A percentile compares a stretch with the other conserved stretches of the same genome.
These are phyloP conservation scores for Priceomyces medius DNA, from an alignment of 805 yeast genomes.

Conservation along the genomic window DNA sequence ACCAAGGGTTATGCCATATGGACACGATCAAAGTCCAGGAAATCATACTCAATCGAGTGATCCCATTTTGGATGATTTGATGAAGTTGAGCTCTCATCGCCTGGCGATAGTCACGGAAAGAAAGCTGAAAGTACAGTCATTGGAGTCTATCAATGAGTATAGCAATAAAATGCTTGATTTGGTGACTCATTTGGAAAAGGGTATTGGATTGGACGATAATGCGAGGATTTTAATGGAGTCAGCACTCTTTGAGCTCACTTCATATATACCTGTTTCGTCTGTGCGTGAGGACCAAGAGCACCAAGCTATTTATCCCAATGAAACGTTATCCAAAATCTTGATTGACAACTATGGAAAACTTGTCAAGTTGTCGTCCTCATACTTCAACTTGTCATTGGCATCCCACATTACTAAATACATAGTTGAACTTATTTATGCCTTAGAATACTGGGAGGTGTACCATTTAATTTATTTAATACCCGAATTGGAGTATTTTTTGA, in stretches of 20 bases:
- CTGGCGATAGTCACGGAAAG: conserved; percentile 8
- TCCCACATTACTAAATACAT: conserved; percentile 39
- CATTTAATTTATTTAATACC: conserved; percentile 36
- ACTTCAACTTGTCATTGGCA: conserved; percentile 38
- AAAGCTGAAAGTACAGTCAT: neutral
- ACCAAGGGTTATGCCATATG: conserved; percentile 13
- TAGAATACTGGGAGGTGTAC: conserved; percentile 46
- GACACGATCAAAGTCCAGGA: conserved; percentile 2
- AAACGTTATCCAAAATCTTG: conserved; percentile 33
- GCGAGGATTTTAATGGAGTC: conserved; percentile 29
- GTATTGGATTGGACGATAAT: conserved; percentile 27
- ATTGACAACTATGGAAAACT: conserved; percentile 38
- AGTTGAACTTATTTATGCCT: conserved; percentile 36
- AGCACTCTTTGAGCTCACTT: conserved; percentile 23
- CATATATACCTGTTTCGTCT: conserved; percentile 24
- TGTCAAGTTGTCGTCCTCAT: conserved; percentile 29
- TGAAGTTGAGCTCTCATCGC: conserved; percentile 29
- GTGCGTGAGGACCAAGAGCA: neutral
- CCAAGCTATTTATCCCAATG: conserved; percentile 30
- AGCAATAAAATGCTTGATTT: conserved; percentile 32
- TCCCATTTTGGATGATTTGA: conserved; percentile 32
- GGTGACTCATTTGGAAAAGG: conserved; percentile 27
- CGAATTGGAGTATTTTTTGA: conserved; percentile 31
- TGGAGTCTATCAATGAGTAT: conserved; percentile 27
- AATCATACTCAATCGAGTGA: conserved; percentile 21